These are phyloP conservation scores for Colletotrichum plurivorum DNA, from an alignment of 2,329 filamentous ascomycete species.

Conservation along the genomic window DNA sequence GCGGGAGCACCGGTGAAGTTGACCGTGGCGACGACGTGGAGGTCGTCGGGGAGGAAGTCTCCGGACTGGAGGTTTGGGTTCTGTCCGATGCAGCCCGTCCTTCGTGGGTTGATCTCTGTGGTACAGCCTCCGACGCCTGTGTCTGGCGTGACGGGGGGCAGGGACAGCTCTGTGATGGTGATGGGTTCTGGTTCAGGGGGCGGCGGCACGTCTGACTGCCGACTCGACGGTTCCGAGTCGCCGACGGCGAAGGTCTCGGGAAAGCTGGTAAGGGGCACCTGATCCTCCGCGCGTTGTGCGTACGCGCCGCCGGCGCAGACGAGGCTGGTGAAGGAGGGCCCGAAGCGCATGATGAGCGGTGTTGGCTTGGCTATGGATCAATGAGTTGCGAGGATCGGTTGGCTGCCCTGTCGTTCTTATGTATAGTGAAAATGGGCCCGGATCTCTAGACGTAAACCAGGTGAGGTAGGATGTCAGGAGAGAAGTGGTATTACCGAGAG, in stretches of 20 bases:
- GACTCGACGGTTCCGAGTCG: no score
- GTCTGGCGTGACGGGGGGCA: constrained; percentile 52
- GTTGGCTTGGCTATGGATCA: neutral
- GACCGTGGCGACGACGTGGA: constrained; percentile 56
- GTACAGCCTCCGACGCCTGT: constrained; percentile 50
- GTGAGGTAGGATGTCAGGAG: no score
- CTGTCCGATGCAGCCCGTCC: constrained; percentile 55
- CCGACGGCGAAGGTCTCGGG: neutral
- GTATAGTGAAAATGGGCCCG: no score
- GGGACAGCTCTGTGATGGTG: constrained; percentile 50
- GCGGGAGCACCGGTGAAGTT: constrained; percentile 59
- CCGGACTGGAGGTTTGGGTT: constrained; percentile 27
- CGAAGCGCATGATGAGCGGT: constrained; percentile 2
- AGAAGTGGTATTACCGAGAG: constrained; percentile 8
- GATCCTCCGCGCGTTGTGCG: neutral
- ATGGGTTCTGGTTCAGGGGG: constrained; percentile 52
- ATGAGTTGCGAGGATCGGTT: neutral
- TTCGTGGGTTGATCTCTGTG: constrained; percentile 48
- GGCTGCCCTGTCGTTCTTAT: neutral
- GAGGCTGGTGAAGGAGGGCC: neutral
- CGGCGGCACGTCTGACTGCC: constrained; percentile 35
- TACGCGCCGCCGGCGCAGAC: neutral
- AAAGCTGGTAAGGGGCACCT: neutral
- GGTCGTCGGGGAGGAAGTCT: constrained; percentile 58
- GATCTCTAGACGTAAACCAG: neutral